These are phyloP conservation scores for Ligustrum vulgare DNA, from an alignment of 257 asterid species.

Conservation along the genomic window DNA sequence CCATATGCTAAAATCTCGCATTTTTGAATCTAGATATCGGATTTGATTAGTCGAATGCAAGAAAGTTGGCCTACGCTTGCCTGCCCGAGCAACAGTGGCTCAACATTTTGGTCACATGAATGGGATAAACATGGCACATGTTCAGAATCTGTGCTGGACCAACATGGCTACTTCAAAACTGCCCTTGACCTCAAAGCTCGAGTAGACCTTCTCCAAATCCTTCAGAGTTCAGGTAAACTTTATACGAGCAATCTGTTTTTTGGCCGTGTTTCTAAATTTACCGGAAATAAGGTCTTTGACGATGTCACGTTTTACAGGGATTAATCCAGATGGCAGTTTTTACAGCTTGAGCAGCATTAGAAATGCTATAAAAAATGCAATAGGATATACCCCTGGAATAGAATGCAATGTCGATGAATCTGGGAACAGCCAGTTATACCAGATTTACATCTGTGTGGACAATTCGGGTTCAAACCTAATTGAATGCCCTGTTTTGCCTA, in stretches of 20 bases:
- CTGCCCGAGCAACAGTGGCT: conserved; percentile 72
- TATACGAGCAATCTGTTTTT: not conserved
- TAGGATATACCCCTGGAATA: conserved; percentile 52
- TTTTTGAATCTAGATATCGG: conserved; percentile 45
- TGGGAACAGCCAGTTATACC: conserved; percentile 61
- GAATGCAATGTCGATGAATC: conserved; percentile 57
- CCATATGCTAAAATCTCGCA: not conserved
- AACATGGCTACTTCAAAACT: conserved; percentile 55
- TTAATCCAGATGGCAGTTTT: conserved; percentile 47
- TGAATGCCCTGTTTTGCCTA: conserved; percentile 57
- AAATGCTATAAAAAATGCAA: conserved; percentile 34
- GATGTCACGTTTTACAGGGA: conserved; percentile 30
- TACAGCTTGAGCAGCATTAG: conserved; percentile 51
- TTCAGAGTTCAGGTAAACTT: conserved; percentile 48
- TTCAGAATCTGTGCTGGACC: conserved; percentile 51
- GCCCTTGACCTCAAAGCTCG: conserved; percentile 58
- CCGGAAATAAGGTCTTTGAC: not conserved
- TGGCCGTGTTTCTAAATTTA: not conserved
- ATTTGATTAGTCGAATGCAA: conserved; percentile 67
- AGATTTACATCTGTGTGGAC: conserved; percentile 55
- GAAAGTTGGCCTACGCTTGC: conserved; percentile 68
- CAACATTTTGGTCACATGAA: conserved; percentile 77
- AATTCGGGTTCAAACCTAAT: conserved; percentile 46
- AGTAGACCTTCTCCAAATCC: conserved; percentile 53
- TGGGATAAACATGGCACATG: conserved; percentile 91